Evolutionary conservation across 495 filamentous ascomycete species (phyloP).

Genomic region (Penicillium goetzii): DNA sequence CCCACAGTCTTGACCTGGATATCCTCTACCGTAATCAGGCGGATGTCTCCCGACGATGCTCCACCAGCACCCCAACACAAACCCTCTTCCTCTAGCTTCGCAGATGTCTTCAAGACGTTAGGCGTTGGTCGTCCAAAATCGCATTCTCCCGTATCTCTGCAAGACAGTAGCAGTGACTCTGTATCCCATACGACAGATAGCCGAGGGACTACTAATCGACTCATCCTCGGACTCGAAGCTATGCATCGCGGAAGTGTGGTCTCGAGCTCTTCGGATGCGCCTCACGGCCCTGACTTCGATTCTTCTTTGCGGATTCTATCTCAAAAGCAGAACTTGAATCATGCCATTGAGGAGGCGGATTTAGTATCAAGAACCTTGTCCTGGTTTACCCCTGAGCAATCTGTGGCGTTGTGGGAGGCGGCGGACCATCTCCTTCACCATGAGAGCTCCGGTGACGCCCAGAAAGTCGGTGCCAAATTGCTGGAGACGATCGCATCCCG

Average conservation of each 20-base stretch:
- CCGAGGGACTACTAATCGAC: constrained; percentile 33
- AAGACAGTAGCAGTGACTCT: constrained; percentile 41
- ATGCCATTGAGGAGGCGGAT: constrained; percentile 50
- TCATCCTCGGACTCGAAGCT: constrained; percentile 41
- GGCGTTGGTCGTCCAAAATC: constrained; percentile 46
- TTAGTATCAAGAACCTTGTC: constrained; percentile 37
- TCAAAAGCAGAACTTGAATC: constrained; percentile 41
- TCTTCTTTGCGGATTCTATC: constrained; percentile 39
- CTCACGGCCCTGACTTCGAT: constrained; percentile 48
- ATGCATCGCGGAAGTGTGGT: constrained; percentile 53
- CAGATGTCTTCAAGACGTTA: constrained; percentile 53
- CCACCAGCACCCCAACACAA: constrained; percentile 41
- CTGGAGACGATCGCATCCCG: constrained; percentile 46
- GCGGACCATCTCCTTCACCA: constrained; percentile 46
- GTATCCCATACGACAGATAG: constrained; percentile 36
- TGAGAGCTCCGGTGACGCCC: constrained; percentile 42
- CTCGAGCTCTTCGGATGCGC: constrained; percentile 49
- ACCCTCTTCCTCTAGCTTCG: constrained; percentile 46
- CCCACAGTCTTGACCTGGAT: not conserved
- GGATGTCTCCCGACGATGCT: constrained; percentile 56
- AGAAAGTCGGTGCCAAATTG: constrained; percentile 40
- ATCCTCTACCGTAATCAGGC: constrained; percentile 30
- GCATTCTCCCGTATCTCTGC: constrained; percentile 41
- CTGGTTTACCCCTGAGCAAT: constrained; percentile 48
- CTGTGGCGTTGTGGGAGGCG: constrained; percentile 47